These are phyloP conservation scores for Rhazya stricta DNA, from an alignment of 257 asterid genomes.

Conservation along the genomic window DNA sequence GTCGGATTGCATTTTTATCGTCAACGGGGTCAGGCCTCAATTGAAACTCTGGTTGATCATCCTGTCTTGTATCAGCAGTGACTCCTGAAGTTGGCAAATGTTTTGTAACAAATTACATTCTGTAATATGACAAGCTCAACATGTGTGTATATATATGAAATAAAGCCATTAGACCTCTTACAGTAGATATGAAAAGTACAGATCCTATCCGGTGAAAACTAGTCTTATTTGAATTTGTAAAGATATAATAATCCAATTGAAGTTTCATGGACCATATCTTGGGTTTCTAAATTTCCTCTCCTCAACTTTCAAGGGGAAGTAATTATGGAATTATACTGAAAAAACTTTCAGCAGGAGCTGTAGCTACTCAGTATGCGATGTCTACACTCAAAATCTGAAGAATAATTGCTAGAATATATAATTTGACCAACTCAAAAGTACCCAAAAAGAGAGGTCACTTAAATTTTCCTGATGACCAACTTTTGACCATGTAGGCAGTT, in stretches of 20 bases:
- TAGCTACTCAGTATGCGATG: not conserved
- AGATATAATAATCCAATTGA: too few species aligned
- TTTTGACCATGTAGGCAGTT: not conserved
- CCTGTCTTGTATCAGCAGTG: conserved; percentile 62
- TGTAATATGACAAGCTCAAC: not conserved
- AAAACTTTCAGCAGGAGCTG: not conserved
- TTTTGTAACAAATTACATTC: not conserved
- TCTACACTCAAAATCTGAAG: not conserved
- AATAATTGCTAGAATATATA: not conserved
- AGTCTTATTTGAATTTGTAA: too few species aligned
- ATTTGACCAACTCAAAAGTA: not conserved
- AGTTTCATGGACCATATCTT: too few species aligned
- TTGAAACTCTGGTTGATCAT: conserved; percentile 46
- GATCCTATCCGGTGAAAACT: too few species aligned
- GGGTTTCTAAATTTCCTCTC: not conserved
- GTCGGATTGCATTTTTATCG: conserved; percentile 48
- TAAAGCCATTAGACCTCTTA: too few species aligned
- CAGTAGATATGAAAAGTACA: too few species aligned
- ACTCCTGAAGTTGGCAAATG: conserved; percentile 41
- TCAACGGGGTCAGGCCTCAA: conserved; percentile 46
- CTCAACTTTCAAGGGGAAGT: not conserved
- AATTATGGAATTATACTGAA: not conserved
- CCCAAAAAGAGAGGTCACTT: not conserved
- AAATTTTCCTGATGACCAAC: not conserved
- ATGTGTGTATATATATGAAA: too few species aligned